phyloP scores from a whole-genome alignment of 129 eudicot species.

The Rutidosis leptorrhynchoides region DNA sequence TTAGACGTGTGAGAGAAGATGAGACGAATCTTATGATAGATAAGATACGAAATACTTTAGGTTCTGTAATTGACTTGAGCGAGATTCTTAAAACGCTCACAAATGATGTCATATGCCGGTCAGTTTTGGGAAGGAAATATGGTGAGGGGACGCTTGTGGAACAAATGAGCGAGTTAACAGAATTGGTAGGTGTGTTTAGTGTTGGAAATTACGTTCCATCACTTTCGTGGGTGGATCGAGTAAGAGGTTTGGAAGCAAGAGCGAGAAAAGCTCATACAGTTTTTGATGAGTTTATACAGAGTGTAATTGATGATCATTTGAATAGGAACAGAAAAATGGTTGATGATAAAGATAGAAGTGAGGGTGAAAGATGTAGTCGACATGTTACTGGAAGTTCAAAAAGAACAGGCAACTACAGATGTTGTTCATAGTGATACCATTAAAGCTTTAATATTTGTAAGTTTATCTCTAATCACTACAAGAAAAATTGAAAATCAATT shows the following conservation, averaged over 20 bases:
- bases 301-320: conserved; percentile 20
- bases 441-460: conserved; percentile 14
- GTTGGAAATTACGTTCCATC: conserved; percentile 36
- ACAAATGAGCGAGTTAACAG: conserved; percentile 5
- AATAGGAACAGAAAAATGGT: not conserved
- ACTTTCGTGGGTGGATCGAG: conserved; percentile 26
- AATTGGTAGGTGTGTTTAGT: conserved; percentile 20
- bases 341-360: not conserved
- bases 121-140: conserved; percentile 27
- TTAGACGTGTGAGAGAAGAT: conserved; percentile 26
- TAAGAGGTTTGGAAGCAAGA: conserved; percentile 28
- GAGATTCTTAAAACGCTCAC: conserved; percentile 12
- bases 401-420: not conserved
- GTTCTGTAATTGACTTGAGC: conserved; percentile 20
- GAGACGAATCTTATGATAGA: conserved; percentile 29
- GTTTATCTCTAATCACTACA: no score
- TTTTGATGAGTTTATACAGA: conserved; percentile 28
- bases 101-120: conserved; percentile 29
- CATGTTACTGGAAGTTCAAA: conserved; percentile 5
- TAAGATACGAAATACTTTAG: not conserved
- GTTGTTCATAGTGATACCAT: conserved; percentile 10
- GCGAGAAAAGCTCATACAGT: conserved; percentile 8
- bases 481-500: no score
- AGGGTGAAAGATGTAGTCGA: conserved; percentile 25
- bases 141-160: conserved; percentile 7